phyloP scores from a whole-genome alignment of 306 rosid genomes.

The Cyamopsis tetragonoloba region DNA sequence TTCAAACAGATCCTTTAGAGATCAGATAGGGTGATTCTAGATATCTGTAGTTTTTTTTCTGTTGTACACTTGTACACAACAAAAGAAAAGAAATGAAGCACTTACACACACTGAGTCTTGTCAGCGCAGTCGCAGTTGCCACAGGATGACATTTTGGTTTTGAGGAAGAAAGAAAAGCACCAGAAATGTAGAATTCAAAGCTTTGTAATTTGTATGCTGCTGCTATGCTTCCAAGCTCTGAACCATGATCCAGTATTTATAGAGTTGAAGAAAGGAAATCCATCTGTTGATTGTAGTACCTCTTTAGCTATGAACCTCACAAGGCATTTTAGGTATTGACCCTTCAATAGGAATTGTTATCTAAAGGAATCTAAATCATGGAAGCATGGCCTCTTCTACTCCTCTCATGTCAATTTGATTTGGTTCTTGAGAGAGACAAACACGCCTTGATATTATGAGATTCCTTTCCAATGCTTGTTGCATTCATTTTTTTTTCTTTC shows the following conservation, averaged over 20 bases:
- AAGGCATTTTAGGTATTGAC: constrained; percentile 36
- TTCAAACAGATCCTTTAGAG: not conserved
- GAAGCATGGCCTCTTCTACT: constrained; percentile 36
- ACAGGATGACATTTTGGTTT: constrained; percentile 55
- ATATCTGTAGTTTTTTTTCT: not conserved
- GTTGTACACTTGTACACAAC: not conserved
- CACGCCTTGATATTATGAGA: not conserved
- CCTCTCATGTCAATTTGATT: constrained; percentile 63
- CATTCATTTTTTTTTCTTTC: not conserved
- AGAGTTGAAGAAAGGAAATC: constrained; percentile 31
- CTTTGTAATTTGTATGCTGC: constrained; percentile 28
- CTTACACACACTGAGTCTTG: constrained; percentile 59
- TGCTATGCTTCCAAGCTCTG: constrained; percentile 36
- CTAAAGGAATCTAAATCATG: constrained; percentile 57
- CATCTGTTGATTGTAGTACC: not conserved
- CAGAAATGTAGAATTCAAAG: constrained; percentile 17
- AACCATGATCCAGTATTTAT: constrained; percentile 42
- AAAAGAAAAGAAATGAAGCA: not conserved
- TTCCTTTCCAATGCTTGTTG: constrained; percentile 3
- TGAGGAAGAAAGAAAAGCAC: constrained; percentile 5
- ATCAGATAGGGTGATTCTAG: not conserved
- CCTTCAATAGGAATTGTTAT: constrained; percentile 36
- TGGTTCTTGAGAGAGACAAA: constrained; percentile 17
- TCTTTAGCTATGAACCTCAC: constrained; percentile 16
- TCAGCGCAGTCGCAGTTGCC: constrained; percentile 66